Base-by-base conservation (phyloP, 2,329 filamentous ascomycete genomes). In the Calonectria hongkongensis region DNA sequence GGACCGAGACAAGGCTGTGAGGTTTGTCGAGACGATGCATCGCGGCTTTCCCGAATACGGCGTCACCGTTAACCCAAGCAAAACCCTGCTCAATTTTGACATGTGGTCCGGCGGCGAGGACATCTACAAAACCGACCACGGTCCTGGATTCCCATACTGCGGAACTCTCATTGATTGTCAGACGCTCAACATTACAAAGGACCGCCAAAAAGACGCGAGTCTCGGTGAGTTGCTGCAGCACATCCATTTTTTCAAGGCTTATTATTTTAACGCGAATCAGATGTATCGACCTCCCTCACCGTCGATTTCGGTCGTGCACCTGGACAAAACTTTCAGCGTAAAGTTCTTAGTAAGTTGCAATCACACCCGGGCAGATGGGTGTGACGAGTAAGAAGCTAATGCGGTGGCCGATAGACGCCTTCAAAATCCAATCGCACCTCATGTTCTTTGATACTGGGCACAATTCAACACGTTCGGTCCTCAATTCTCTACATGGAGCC, bases 21-120 rank as follows among this genome's bases (percentile, higher is more conserved):
- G 85, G 1, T 98, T 99, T 81, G 87, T 98, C 25, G 86, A 92
- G 71, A 88, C 90, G 18, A 98, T 99, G 96, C 93, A 98, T 78
- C 83, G 85, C 1, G 96, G 96, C 2, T 83, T 97, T 43, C 90
- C 93, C 0, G 89, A 92, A 41, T 98, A 97, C 80, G 97, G 97
- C 4, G 93, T 98, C 4, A 83, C 87, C 5, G 92, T 98, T 67
- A 96, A 94, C 81, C 87, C 90, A 0, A 86, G 89, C 60, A 99
- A 99, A 86, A 97, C 93, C 45, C 86, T 98, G 68, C 91, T 93
- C 68, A 99, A 98, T 82, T 98, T 98, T 81, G 90, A 94, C 25
- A 86, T 93, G 60, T 81, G 81, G 0, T 85, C 95, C 48, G 84
- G 88, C 36, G 91, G 88, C 0, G 80, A 82, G 9, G 82, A 85